Evolutionary conservation across 441 rosid species (phyloP).

Genomic region (Gossypium lobatum): DNA sequence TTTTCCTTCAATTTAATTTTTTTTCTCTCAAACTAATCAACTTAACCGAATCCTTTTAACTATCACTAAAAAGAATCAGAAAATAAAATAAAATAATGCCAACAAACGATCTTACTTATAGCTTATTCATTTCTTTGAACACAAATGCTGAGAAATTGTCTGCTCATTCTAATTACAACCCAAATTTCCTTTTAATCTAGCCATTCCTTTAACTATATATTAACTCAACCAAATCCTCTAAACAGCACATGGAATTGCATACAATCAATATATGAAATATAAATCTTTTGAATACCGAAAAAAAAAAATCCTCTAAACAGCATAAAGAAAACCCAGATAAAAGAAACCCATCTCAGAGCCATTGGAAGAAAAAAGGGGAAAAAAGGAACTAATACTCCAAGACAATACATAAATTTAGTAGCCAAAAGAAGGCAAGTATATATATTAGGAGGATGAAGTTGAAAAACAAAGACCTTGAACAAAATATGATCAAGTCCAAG

Average conservation of each 20-base stretch:
- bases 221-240: constrained; percentile 2
- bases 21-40: not conserved
- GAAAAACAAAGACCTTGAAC: constrained; percentile 48
- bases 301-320: not conserved
- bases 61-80: not conserved
- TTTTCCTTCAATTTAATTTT: not conserved
- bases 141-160: not conserved
- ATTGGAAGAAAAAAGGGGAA: not conserved
- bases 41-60: not conserved
- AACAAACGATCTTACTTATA: not conserved
- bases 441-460: not conserved
- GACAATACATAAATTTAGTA: not conserved
- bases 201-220: not conserved
- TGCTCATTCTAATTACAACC: not conserved
- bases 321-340: not conserved
- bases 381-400: not conserved
- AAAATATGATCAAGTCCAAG: constrained; percentile 71
- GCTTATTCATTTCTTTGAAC: not conserved
- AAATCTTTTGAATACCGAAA: no score
- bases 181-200: not conserved
- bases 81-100: not conserved
- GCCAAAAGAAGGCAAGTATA: not conserved
- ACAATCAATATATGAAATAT: no score
- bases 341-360: constrained; percentile 1
- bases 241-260: not conserved